Evolutionary conservation across 2,329 filamentous ascomycete genomes (phyloP), one percentile per base, ranked within the genome.

Genomic region (Fusarium stilboides): DNA sequence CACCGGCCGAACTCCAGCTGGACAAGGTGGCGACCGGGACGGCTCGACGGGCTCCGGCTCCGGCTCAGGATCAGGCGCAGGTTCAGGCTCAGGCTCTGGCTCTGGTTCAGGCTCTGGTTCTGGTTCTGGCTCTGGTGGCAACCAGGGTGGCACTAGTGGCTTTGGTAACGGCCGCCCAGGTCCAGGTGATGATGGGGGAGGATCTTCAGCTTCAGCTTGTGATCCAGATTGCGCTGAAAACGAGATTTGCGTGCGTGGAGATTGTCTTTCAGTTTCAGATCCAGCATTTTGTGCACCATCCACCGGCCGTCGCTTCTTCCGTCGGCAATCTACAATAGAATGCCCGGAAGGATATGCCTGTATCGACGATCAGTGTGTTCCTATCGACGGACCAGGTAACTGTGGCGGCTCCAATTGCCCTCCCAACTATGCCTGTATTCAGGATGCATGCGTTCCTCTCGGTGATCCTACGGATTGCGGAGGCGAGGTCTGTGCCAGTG

Each of bases 281-380:
- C 52, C 67, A 22, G 33, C 49, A 2, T 45, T 63, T 0, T 70
- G 68, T 9, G 59, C 52, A 1, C 36, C 53, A 3, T 42, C 62
- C 8, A n/a, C 24, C 15, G 39, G 34, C 26, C 45, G 40, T 9
- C 62, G 49, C 1, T 34, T 69, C 8, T 34, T 65, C 19, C 53
- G 55, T 33, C 67, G 67, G 1, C 67, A 68, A 39, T 36, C 24
- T 1, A 19, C 24, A 14, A 6, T 9, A 31, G 43, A 43, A 9
- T 73, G 70, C 10, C 37, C 45, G 8, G 9, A 44, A 34, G 60
- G 60, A 0, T 56, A 58, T 28, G 61, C 56, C 4, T 73, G 70
- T 15, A 53, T 72, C 12, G 37, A 67, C 4, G 59, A 62, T 12
- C 34, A 42, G 0, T 72, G 70, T 14, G 57, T 62, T 4, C 37